Evolutionary conservation across 2,329 filamentous ascomycete genomes (phyloP), one percentile per base, ranked within the genome.

Genomic region (Sporothrix inflata): DNA sequence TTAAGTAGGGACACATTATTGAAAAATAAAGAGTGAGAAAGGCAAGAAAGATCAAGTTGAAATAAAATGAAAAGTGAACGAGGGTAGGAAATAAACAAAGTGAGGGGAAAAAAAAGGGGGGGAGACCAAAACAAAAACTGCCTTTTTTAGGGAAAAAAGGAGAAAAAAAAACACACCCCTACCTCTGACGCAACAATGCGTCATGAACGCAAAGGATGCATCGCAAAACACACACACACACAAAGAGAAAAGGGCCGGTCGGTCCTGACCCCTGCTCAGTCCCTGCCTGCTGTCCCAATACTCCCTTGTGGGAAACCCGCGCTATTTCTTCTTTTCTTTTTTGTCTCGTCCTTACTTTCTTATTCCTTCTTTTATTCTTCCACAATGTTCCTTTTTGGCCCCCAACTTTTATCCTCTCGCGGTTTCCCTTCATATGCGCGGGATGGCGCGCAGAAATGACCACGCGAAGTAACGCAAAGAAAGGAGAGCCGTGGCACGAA

Each of bases 171-270:
- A n/a, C 57, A 21, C 30, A 53, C n/a, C 65, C 65, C 47, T 38
- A 16, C 49, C 49, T 69, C 66, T 69, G 66, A 57, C 66, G 49
- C 49, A 69, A 57, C 66, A 42, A 16, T 27, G 49, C 66, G 21
- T 69, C 27, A 21, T 53, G 8, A 14, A n/a, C 19, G 16, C 3
- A 1, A 9, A 40, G 2, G 4, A 21, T 61, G 57, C 57, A 61
- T 14, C 60, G 38, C 21, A 7, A n/a, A 11, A 38, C n/a, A n/a
- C n/a, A n/a, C 21, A 19, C 21, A 65, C 16, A 65, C 38, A 6
- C 21, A 65, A 65, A 21, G 19, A 45, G 24, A 66, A 66, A 66
- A 66, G 42, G 42, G 63, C 63, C 63, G 63, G 42, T 49, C 42
- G 63, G 63, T 34, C 63, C 63, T 65, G 61, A 47, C 38, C 63